Base-by-base conservation (phyloP, 257 asterid genomes). In the Solanum megistacrolobum region DNA sequence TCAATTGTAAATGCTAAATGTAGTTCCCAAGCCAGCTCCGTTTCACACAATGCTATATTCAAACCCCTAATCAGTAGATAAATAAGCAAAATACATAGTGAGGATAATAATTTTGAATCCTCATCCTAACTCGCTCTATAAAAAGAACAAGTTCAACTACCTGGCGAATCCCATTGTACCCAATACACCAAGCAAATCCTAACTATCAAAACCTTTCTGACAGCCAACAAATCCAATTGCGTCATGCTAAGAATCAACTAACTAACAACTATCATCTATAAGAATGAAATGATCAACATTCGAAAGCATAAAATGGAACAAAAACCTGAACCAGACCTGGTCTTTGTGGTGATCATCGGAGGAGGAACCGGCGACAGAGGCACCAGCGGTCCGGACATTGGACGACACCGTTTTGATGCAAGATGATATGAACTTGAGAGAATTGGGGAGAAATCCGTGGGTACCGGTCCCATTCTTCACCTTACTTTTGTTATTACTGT, bases 331-430 rank as follows among this genome's bases (percentile, higher is more conserved):
- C 27, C 43, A 31, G 81, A 91, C 94, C 91, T 89, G 94, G 89
- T 92, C 94, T 35, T 92, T 89, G 81, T 75, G 93, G 83, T 88
- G 93, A 89, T 92, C 92, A 31, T 91, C 89, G 36, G 92, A 86
- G 83, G 90, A 89, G 34, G 93, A 89, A 65, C 91, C 88, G 65
- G 93, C 91, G 43, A 92, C 92, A 55, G 94, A 89, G 79, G 89
- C 94, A 29, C 94, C 91, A 62, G 94, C 92, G 11, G 91, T 88
- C 79, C 91, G 91, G 25, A 92, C 94, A 89, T 92, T 92, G 29
- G 91, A 88, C 38, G 94, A 91, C 75, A 92, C 94, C 79, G 93
- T 92, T 76, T 92, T 91, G 88, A 92, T 90, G 84, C 94, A 92
- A 55, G 94, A 92, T 11, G 94, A 89, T 31, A 92, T 91, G 78